Base-by-base conservation (phyloP, 768 basidiomycete genomes). In the Suillus hirtellus region DNA sequence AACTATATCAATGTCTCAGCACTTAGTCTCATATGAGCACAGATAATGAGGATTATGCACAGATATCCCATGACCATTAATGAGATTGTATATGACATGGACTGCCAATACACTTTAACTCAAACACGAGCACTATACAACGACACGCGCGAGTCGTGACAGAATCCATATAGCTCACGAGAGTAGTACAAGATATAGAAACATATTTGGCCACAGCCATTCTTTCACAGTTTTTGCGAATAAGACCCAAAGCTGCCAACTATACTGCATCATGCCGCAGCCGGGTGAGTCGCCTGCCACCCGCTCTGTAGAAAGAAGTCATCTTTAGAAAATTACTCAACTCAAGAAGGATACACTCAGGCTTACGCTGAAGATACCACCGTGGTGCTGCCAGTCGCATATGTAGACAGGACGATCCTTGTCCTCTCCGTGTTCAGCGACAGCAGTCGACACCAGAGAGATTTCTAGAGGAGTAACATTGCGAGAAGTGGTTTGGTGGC, bases 301-400 rank as follows among this genome's bases (percentile, higher is more conserved):
- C 60, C 63, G 38, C 60, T 21, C 63, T 64, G 61, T n/a, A 24
- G 17, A 17, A 24, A 42, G 40, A 27, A 27, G 3, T 43, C 9
- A 55, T 12, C 47, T 63, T 35, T 9, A 63, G 58, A 49, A 42
- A 37, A 19, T 40, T 14, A 21, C 12, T 24, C 40, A 35, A 52
- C 47, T 9, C 10, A 19, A 55, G n/a, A 19, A 55, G n/a, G 34
- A 14, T 14, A 44, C 1, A 17, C 19, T 43, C 17, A 19, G 8
- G 63, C 70, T 64, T 65, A 73, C 72, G 0, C 63, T 60, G 60
- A 73, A 74, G 40, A 74, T 46, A 19, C 61, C 56, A 19, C 40
- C 40, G 27, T 73, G 71, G 27, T 61, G 62, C 63, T 65, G 64
- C 66, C 67, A 72, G 52, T 74, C 71, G 34, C 67, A 66, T 43